Evolutionary conservation across 2,329 filamentous ascomycete genomes (phyloP).

Genomic region (Hirsutella thompsonii): DNA sequence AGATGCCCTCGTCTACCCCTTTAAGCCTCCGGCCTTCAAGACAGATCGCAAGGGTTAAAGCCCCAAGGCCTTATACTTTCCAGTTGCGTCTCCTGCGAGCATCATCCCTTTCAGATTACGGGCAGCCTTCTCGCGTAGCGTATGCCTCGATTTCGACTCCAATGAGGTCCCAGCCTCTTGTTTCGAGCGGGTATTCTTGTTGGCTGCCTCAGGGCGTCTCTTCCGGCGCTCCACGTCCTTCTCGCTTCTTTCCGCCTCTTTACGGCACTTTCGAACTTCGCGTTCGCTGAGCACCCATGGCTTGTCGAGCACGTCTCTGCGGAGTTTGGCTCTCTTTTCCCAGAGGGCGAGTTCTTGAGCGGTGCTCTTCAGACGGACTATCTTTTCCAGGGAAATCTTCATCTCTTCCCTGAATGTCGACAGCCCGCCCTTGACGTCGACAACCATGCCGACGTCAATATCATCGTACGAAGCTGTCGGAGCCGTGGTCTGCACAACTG

Average conservation of each 20-base stretch:
- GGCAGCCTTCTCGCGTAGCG: background rate
- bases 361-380: constrained; percentile 35
- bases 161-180: background rate
- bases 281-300: constrained; percentile 42
- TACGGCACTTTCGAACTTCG: constrained; percentile 36
- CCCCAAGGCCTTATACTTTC: background rate
- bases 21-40: too few species aligned
- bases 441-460: constrained; percentile 38
- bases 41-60: background rate
- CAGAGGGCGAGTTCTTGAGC: constrained; percentile 46
- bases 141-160: background rate
- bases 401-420: constrained; percentile 31
- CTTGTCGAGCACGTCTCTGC: constrained; percentile 31
- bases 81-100: background rate
- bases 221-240: constrained; percentile 13
- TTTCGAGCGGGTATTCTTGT: background rate
- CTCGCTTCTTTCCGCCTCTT: constrained; percentile 26
- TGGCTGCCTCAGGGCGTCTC: constrained; percentile 6
- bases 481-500: background rate
- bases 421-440: constrained; percentile 44
- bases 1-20: too few species aligned
- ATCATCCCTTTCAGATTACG: too few species aligned
- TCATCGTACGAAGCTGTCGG: constrained; percentile 10
- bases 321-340: constrained; percentile 40
- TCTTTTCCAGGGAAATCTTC: constrained; percentile 40